These are phyloP conservation scores for Vigna mungo DNA, from an alignment of 306 rosid species.

Conservation along the genomic window DNA sequence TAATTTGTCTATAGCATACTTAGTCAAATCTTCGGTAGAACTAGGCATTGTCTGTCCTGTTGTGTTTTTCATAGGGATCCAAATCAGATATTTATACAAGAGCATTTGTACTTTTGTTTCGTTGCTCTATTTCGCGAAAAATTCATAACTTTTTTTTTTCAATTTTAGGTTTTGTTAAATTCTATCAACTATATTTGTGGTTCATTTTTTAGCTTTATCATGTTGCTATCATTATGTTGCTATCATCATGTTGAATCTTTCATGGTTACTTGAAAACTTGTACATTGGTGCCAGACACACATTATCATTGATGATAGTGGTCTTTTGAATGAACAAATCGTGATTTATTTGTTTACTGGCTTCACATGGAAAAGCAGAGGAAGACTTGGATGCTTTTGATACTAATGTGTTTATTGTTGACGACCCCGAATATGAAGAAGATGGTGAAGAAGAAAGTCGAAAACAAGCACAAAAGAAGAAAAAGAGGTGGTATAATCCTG, in stretches of 20 bases:
- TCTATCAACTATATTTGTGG: background rate
- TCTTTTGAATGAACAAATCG: conserved; percentile 16
- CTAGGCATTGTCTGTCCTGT: background rate
- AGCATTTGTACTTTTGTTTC: background rate
- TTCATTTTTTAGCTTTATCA: background rate
- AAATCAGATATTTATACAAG: background rate
- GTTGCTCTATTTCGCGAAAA: background rate
- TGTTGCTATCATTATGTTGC: background rate
- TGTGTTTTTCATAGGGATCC: too few species aligned
- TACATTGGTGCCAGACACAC: background rate
- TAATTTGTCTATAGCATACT: background rate
- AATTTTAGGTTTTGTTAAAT: background rate
- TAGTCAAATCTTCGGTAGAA: background rate
- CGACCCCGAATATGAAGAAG: conserved; percentile 40
- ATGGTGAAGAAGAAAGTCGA: conserved; percentile 27
- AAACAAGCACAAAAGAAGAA: conserved; percentile 38
- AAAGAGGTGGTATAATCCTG: conserved; percentile 41
- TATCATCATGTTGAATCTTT: background rate
- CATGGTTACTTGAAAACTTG: background rate
- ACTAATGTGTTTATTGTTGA: conserved; percentile 53
- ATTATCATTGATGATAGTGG: background rate
- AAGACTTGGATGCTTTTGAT: conserved; percentile 52
- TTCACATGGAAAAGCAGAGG: conserved; percentile 44
- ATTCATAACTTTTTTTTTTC: background rate
- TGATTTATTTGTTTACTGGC: conserved; percentile 16